Evolutionary conservation across 2,329 filamentous ascomycete genomes (phyloP).

Genomic region (Alternaria panax): DNA sequence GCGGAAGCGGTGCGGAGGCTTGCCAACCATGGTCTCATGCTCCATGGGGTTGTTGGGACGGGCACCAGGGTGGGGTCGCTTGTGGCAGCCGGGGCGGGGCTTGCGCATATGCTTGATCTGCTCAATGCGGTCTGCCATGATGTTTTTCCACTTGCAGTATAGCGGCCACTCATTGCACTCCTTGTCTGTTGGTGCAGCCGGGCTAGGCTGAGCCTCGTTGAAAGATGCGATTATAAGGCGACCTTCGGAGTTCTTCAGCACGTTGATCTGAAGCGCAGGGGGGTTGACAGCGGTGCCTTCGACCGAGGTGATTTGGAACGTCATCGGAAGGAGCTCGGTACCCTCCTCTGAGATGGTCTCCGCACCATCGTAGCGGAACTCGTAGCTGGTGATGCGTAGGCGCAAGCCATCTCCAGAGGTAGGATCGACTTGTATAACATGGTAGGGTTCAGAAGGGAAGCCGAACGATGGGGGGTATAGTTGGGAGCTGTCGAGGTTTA

Average conservation of each 20-base stretch:
- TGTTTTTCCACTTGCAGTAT: slow-evolving; percentile 53
- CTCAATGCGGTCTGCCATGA: slow-evolving; percentile 46
- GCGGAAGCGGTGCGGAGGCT: slow-evolving; percentile 46
- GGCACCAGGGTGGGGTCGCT: slow-evolving; percentile 30
- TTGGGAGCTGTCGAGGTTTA: slow-evolving; percentile 47
- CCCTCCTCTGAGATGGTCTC: slow-evolving; percentile 47
- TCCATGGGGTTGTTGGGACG: slow-evolving; percentile 39
- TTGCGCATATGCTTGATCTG: slow-evolving; percentile 46
- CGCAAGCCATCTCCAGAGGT: slow-evolving; percentile 34
- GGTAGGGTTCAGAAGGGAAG: slow-evolving; percentile 39
- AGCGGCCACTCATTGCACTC: slow-evolving; percentile 49
- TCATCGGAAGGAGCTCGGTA: slow-evolving; percentile 50
- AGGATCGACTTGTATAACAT: slow-evolving; percentile 44
- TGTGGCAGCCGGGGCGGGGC: slow-evolving; percentile 45
- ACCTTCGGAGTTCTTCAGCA: slow-evolving; percentile 48
- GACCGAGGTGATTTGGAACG: slow-evolving; percentile 45
- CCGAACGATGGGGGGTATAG: slow-evolving; percentile 50
- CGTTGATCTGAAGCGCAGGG: slow-evolving; percentile 46
- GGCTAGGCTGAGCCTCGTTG: slow-evolving; percentile 30
- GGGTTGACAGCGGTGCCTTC: slow-evolving; percentile 42
- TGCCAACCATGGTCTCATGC: slow-evolving; percentile 38
- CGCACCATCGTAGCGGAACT: slow-evolving; percentile 44
- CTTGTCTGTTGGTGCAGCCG: slow-evolving; percentile 31
- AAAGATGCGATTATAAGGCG: slow-evolving; percentile 50
- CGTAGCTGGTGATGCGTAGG: slow-evolving; percentile 48